Evolutionary conservation across 495 filamentous ascomycete genomes (phyloP).

Genomic region (Ascodesmis nigricans): DNA sequence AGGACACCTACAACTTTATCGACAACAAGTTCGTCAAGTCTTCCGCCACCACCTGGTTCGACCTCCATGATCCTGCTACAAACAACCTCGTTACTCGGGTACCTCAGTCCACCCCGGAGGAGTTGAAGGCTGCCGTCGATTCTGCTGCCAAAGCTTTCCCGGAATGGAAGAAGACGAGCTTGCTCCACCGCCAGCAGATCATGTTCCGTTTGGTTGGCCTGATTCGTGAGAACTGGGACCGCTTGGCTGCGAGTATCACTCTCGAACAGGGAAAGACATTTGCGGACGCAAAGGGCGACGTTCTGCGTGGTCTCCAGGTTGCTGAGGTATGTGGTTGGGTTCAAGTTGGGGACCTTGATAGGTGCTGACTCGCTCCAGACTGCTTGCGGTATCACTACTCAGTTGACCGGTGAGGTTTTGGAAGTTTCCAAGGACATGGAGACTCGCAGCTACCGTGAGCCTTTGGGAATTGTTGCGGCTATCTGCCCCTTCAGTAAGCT

Average conservation of each 20-base stretch:
- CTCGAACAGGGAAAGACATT: constrained; percentile 98
- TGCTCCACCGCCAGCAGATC: constrained; percentile 76
- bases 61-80: constrained; percentile 84
- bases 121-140: constrained; percentile 68
- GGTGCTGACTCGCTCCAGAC: constrained; percentile 26
- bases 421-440: constrained; percentile 99
- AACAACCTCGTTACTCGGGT: constrained; percentile 98
- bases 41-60: constrained; percentile 60
- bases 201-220: constrained; percentile 89
- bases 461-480: constrained; percentile 79
- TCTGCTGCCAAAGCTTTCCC: constrained; percentile 82
- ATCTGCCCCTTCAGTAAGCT: constrained; percentile 95
- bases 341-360: neutral
- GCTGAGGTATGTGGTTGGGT: constrained; percentile 35
- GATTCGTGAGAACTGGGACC: constrained; percentile 89
- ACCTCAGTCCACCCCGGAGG: constrained; percentile 76
- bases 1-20: constrained; percentile 75
- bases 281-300: constrained; percentile 85
- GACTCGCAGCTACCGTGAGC: constrained; percentile 79
- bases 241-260: constrained; percentile 83
- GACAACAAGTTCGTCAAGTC: constrained; percentile 76
- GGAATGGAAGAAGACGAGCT: constrained; percentile 59
- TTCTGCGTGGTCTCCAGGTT: constrained; percentile 85
- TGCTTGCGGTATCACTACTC: constrained; percentile 79
- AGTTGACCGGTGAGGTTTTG: constrained; percentile 80